These are phyloP conservation scores for Penicillium sp. DNA, from an alignment of 2,329 filamentous ascomycete genomes.

Conservation along the genomic window DNA sequence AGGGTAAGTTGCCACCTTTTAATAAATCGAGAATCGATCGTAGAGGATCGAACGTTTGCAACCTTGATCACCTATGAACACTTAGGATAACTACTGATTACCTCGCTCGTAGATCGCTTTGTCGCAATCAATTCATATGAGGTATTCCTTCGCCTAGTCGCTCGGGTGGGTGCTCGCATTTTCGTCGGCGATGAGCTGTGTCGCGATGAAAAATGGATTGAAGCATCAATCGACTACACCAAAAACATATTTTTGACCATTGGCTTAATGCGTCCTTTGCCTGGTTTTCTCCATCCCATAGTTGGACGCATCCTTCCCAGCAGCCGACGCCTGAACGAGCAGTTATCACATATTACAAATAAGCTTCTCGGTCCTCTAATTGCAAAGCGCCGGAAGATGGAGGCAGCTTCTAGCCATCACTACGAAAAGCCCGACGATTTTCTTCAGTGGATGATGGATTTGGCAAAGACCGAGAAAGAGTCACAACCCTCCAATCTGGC, in stretches of 20 bases:
- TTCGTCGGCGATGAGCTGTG: conserved; percentile 15
- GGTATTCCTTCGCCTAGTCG: conserved; percentile 6
- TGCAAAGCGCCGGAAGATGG: neutral
- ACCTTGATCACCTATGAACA: too few relatives aligned
- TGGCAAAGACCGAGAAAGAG: conserved; percentile 11
- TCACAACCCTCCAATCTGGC: conserved; percentile 12
- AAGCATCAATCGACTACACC: conserved; percentile 14
- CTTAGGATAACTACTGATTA: too few relatives aligned
- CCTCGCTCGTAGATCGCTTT: too few relatives aligned
- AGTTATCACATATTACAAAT: neutral
- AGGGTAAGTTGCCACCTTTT: neutral
- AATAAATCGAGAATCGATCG: too few relatives aligned
- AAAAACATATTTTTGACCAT: conserved; percentile 8
- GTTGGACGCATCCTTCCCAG: neutral
- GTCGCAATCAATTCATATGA: neutral
- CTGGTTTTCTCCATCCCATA: conserved; percentile 4
- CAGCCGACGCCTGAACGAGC: neutral
- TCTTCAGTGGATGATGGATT: conserved; percentile 41
- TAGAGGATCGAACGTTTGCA: too few relatives aligned
- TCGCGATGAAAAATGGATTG: conserved; percentile 15
- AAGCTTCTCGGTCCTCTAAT: conserved; percentile 7
- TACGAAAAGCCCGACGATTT: conserved; percentile 40
- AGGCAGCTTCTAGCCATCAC: conserved; percentile 8
- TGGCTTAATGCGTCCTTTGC: conserved; percentile 1
- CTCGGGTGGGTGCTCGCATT: conserved; percentile 8